phyloP scores from a whole-genome alignment of 208 protist species.

The Acanthamoeba royreba region DNA sequence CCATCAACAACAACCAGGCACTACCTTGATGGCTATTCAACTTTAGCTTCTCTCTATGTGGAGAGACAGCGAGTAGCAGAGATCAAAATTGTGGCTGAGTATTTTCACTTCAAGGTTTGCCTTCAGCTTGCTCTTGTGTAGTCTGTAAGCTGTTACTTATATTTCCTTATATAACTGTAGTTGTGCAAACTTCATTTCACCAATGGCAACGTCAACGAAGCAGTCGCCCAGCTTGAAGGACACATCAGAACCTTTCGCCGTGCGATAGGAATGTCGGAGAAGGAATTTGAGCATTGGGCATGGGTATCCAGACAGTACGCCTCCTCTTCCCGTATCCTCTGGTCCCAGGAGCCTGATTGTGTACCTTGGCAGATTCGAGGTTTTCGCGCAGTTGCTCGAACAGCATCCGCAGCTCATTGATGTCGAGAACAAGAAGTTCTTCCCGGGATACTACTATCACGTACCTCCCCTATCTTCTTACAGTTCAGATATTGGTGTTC shows the following conservation, averaged over 20 bases:
- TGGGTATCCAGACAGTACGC: constrained; percentile 49
- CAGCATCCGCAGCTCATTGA: not conserved
- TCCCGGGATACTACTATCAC: not conserved
- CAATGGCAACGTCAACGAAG: constrained; percentile 21
- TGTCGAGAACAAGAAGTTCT: constrained; percentile 38
- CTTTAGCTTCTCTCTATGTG: not conserved
- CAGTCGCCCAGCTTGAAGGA: constrained; percentile 57
- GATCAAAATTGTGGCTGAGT: constrained; percentile 45
- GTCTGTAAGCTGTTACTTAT: not conserved
- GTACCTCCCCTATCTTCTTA: not conserved
- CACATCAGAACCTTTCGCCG: constrained; percentile 47
- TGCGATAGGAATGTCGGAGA: constrained; percentile 25
- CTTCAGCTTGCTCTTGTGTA: not conserved
- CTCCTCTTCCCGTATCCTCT: not conserved
- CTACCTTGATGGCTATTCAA: not conserved
- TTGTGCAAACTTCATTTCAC: constrained; percentile 54
- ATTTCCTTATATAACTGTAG: constrained; percentile 37
- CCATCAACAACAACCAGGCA: not conserved
- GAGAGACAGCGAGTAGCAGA: constrained; percentile 35
- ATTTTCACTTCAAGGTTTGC: constrained; percentile 27
- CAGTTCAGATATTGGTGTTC: not conserved
- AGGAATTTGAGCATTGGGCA: constrained; percentile 52
- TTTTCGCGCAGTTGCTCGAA: constrained; percentile 56
- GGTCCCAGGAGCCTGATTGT: not conserved
- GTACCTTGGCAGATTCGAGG: constrained; percentile 21